These are phyloP conservation scores for Aspergillus persii DNA, from an alignment of 2,329 filamentous ascomycete genomes.

Conservation along the genomic window DNA sequence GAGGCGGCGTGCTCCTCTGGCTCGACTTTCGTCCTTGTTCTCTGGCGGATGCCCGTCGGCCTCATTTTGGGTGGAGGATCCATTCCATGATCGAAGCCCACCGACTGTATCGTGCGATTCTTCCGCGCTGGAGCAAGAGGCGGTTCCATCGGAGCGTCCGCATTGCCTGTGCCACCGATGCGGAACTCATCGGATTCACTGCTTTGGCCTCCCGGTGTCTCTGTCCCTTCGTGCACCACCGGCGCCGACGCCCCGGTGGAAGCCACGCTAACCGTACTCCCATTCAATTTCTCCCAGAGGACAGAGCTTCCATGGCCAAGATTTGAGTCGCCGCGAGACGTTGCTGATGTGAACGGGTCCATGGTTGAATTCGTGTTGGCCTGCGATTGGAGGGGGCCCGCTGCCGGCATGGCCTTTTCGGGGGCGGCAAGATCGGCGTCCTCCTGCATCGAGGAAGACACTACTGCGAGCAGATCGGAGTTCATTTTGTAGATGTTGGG, in stretches of 20 bases:
- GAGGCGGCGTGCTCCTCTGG: conserved; percentile 38
- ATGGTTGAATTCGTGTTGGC: conserved; percentile 35
- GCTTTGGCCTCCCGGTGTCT: conserved; percentile 60
- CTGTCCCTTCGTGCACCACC: conserved; percentile 55
- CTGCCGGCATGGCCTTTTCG: conserved; percentile 33
- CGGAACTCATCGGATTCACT: conserved; percentile 43
- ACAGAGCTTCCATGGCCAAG: conserved; percentile 42
- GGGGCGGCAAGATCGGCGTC: conserved; percentile 25
- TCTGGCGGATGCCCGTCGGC: conserved; percentile 47
- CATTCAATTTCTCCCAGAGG: conserved; percentile 50
- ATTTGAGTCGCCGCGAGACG: conserved; percentile 33
- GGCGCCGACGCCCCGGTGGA: conserved; percentile 28
- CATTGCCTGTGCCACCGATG: conserved; percentile 26
- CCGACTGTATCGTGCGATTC: conserved; percentile 53
- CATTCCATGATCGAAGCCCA: conserved; percentile 49
- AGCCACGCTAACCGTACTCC: conserved; percentile 43
- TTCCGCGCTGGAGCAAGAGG: conserved; percentile 47
- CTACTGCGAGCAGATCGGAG: conserved; percentile 57
- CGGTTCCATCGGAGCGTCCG: conserved; percentile 40
- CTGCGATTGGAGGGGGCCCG: conserved; percentile 37
- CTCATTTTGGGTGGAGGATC: conserved; percentile 66
- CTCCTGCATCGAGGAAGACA: conserved; percentile 38
- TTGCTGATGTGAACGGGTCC: conserved; percentile 44
- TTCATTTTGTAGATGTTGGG: conserved; percentile 82
- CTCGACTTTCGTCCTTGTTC: conserved; percentile 39